Conservation (phyloP, 495 filamentous ascomycete species). For the Beverwykella pulmonaria region DNA sequence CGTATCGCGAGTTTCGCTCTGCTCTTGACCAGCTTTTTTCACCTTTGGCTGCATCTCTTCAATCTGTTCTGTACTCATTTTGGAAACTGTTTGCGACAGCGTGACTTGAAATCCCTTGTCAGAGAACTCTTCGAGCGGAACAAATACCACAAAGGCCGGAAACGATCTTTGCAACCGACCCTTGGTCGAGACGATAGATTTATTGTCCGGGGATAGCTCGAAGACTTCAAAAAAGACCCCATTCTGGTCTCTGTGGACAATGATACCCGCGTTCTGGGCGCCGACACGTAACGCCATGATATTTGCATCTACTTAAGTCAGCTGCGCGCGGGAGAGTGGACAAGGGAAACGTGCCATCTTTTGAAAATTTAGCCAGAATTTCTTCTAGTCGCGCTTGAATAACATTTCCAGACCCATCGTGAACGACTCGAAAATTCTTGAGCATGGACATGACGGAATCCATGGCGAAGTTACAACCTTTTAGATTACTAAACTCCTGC, state of each 20-base stretch:
- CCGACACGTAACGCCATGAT: no score
- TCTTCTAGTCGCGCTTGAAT: no score
- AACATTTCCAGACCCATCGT: no score
- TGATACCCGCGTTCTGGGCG: conserved; percentile 63
- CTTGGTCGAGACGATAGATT: conserved; percentile 49
- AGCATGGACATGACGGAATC: no score
- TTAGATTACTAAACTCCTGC: no score
- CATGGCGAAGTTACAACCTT: no score
- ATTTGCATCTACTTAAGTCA: no score
- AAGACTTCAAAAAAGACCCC: conserved; percentile 56
- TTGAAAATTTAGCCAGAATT: no score
- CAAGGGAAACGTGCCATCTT: no score
- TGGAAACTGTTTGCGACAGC: conserved; percentile 49
- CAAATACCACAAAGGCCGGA: conserved; percentile 53
- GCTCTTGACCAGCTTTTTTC: conserved; percentile 46
- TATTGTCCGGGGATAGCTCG: conserved; percentile 57
- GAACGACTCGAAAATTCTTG: no score
- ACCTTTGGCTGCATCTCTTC: conserved; percentile 40
- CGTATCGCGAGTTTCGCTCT: conserved; percentile 58
- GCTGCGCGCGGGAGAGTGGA: no score
- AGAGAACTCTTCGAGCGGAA: conserved; percentile 36
- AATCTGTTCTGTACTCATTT: conserved; percentile 40
- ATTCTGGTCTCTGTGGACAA: conserved; percentile 48
- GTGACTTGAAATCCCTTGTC: conserved; percentile 46
- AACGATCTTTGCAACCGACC: conserved; percentile 60